phyloP scores from a whole-genome alignment of 179 eudicot species.

The Beta lomatogona region DNA sequence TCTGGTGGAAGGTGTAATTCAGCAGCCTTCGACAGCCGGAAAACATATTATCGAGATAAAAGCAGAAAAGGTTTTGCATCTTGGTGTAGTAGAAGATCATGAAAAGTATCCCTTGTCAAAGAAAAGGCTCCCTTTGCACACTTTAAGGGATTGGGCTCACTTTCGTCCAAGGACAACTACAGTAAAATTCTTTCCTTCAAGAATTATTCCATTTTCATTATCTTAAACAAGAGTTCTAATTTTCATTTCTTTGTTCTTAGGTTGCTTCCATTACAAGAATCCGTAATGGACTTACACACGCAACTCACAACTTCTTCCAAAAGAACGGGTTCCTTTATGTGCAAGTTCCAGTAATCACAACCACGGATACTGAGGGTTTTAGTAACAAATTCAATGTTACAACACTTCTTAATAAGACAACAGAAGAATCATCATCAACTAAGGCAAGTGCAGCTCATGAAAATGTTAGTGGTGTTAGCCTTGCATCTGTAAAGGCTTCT shows the following conservation, averaged over 20 bases:
- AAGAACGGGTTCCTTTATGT: slow-evolving; percentile 69
- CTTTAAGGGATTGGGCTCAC: slow-evolving; percentile 65
- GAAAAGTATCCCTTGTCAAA: slow-evolving; percentile 75
- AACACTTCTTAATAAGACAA: slow-evolving; percentile 40
- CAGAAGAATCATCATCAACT: slow-evolving; percentile 22
- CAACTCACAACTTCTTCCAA: slow-evolving; percentile 67
- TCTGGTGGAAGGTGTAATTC: slow-evolving; percentile 72
- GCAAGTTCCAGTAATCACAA: slow-evolving; percentile 79
- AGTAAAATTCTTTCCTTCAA: slow-evolving; percentile 29
- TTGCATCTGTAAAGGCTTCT: slow-evolving; percentile 55
- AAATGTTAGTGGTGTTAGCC: slow-evolving; percentile 34
- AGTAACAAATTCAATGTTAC: slow-evolving; percentile 65
- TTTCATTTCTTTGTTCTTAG: slow-evolving; percentile 37
- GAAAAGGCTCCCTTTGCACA: slow-evolving; percentile 72
- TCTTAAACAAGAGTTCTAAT: background rate
- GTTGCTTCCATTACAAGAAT: slow-evolving; percentile 82
- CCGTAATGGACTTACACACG: slow-evolving; percentile 62
- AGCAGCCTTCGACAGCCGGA: slow-evolving; percentile 54
- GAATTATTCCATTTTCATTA: background rate
- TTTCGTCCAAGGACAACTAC: slow-evolving; percentile 92
- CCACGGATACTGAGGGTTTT: slow-evolving; percentile 62
- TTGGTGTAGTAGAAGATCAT: slow-evolving; percentile 79
- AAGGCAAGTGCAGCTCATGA: slow-evolving; percentile 14
- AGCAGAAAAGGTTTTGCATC: slow-evolving; percentile 69
- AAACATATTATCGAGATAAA: slow-evolving; percentile 73